Percentiles rank a stretch among this genome's conserved stretches.
phyloP scores from a whole-genome alignment of 208 protist genomes.

The Leishmania guyanensis region DNA sequence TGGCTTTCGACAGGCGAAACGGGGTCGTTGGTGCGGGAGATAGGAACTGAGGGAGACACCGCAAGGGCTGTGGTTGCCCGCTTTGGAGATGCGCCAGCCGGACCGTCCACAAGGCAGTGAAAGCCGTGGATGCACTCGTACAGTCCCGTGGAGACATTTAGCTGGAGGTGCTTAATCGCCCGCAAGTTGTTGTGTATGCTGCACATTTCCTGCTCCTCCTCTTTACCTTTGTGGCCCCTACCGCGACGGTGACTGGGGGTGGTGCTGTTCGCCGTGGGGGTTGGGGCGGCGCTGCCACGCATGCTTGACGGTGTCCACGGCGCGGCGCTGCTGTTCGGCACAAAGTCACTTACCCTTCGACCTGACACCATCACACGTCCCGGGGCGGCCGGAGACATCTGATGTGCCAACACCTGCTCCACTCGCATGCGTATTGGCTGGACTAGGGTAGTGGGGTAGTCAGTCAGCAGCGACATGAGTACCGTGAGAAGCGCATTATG shows the following conservation, averaged over 20 bases:
- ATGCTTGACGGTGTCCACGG: constrained; percentile 43
- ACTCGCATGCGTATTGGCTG: constrained; percentile 54
- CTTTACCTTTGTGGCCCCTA: constrained; percentile 59
- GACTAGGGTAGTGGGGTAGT: constrained; percentile 56
- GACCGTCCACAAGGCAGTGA: constrained; percentile 85
- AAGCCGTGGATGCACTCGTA: constrained; percentile 90
- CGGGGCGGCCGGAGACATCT: constrained; percentile 31
- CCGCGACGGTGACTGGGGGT: constrained; percentile 37
- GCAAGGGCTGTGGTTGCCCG: neutral
- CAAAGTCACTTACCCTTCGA: constrained; percentile 25
- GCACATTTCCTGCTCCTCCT: constrained; percentile 85
- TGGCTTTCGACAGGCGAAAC: neutral
- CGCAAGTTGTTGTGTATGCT: constrained; percentile 81
- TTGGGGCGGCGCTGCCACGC: constrained; percentile 22
- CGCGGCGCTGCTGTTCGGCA: constrained; percentile 39
- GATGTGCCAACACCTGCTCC: constrained; percentile 52
- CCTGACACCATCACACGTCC: constrained; percentile 12
- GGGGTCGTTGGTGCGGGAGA: constrained; percentile 4
- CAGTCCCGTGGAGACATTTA: constrained; percentile 62
- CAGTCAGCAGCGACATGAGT: constrained; percentile 72
- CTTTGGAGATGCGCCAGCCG: constrained; percentile 21
- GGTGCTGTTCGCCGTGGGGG: constrained; percentile 36
- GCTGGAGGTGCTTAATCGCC: constrained; percentile 82
- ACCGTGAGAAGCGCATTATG: constrained; percentile 59
- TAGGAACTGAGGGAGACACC: constrained; percentile 9